Percentiles rank a stretch among this genome's conserved stretches.
phyloP scores from a whole-genome alignment of 257 asterid genomes.

The Coffea canephora region DNA sequence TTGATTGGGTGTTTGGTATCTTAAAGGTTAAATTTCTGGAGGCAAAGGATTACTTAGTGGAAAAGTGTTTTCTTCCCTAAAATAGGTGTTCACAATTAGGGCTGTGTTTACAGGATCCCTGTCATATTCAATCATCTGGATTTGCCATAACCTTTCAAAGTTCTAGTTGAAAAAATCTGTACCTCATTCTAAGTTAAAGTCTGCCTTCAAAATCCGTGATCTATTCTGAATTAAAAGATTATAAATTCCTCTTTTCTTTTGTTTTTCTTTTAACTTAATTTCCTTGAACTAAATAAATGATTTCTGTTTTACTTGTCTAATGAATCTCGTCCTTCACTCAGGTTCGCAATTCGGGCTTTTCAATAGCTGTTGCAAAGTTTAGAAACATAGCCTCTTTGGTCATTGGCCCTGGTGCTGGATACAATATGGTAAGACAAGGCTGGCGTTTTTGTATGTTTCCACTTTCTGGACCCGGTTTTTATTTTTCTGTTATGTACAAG shows the following conservation, averaged over 20 bases:
- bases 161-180: not conserved
- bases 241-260: not conserved
- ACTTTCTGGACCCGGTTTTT: not conserved
- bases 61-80: not conserved
- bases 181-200: not conserved
- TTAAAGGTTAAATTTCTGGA: not conserved
- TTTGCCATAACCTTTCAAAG: not conserved
- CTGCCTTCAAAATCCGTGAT: not conserved
- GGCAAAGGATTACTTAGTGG: not conserved
- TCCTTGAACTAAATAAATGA: not conserved
- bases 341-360: slow-evolving; percentile 76
- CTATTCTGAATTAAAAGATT: not conserved
- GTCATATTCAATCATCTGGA: not conserved
- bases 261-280: not conserved
- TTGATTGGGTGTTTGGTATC: too few relatives aligned
- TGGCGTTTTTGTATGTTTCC: not conserved
- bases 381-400: slow-evolving; percentile 52
- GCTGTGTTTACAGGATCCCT: not conserved
- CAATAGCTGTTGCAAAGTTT: slow-evolving; percentile 62
- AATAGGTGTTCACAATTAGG: not conserved
- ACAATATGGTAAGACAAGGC: slow-evolving; percentile 67
- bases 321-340: slow-evolving; percentile 19
- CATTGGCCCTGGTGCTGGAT: slow-evolving; percentile 94
- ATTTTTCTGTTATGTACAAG: not conserved
- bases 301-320: not conserved